Base-by-base conservation (phyloP, 2,329 filamentous ascomycete species). In the Elsinoe australis region DNA sequence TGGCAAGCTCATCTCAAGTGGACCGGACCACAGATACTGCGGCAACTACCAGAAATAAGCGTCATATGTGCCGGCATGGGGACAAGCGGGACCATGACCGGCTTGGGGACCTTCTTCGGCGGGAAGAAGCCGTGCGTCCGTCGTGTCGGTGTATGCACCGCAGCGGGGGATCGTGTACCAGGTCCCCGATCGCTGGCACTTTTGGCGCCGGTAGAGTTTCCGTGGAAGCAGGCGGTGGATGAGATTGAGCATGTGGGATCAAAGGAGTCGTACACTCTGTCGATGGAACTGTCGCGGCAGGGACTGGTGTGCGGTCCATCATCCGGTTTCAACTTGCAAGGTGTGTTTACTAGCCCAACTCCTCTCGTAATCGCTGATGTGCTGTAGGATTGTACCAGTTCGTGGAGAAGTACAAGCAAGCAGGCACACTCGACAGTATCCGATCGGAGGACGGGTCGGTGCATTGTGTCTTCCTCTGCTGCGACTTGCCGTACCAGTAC, bases 21-120 rank as follows among this genome's bases (percentile, higher is more conserved):
- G 21, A 95, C 89, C 0, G 90, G 89, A 0, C 89, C 89, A 0
- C 90, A 96, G 68, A 89, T 96, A 53, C 82, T 78, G 57, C 67
- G 71, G 1, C 90, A 95, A 68, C 83, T 8, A 71, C 84, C n/a
- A 74, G 73, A 32, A 83, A 85, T 1, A 65, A 65, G 90, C 61
- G 88, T 87, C 4, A 94, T 95, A 59, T 83, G 95, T 1, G 83
- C 87, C 0, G 89, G 89, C 19, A 89, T 90, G 5, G 89, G 89
- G 2, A 95, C 90, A 0, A 89, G 89, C n/a, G 90, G 90, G 4
- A 95, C 90, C 3, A 80, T 96, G 24, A 83, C 87, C 4, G 90
- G 90, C 8, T 83, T 94, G 18, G 82, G 74, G 0, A 69, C 65
- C 1, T 78, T 69, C 55, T 73, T 78, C 58, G 74, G 69, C 49